These are phyloP conservation scores for Echium plantagineum DNA, from an alignment of 257 asterid species.

Conservation along the genomic window DNA sequence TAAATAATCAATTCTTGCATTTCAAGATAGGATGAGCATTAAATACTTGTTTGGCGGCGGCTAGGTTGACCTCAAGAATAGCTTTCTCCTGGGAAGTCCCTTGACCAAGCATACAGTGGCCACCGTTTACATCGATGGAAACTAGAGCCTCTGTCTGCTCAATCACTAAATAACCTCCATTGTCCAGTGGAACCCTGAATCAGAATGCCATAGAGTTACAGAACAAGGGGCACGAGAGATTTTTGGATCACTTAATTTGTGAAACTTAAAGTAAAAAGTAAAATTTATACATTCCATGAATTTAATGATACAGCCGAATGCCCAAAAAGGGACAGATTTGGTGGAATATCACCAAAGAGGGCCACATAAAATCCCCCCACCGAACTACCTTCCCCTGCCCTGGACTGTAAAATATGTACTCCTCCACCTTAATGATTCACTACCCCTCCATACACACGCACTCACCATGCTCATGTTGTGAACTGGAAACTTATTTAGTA, in stretches of 20 bases:
- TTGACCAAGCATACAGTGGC: slow-evolving; percentile 91
- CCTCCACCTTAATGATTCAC: background rate
- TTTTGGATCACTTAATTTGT: background rate
- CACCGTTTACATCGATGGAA: slow-evolving; percentile 96
- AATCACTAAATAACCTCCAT: slow-evolving; percentile 95
- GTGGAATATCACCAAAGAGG: background rate
- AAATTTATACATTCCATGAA: too few relatives aligned
- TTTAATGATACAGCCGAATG: background rate
- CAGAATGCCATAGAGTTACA: background rate
- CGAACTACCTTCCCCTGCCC: too few relatives aligned
- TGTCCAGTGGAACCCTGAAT: slow-evolving; percentile 75
- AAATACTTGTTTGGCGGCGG: slow-evolving; percentile 87
- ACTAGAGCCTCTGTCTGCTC: slow-evolving; percentile 97
- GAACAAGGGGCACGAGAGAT: background rate
- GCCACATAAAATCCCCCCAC: background rate
- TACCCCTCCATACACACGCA: background rate
- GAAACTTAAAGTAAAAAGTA: background rate
- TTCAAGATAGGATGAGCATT: slow-evolving; percentile 9
- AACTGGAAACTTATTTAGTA: slow-evolving; percentile 5
- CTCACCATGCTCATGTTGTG: background rate
- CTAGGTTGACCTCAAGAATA: slow-evolving; percentile 85
- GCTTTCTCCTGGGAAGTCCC: slow-evolving; percentile 92
- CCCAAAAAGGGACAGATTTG: background rate
- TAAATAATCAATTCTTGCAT: too few relatives aligned
- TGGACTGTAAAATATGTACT: too few relatives aligned